A percentile compares a stretch with the other conserved stretches of the same genome.
These are phyloP conservation scores for Monosporascus cannonballus DNA, from an alignment of 2,329 filamentous ascomycete genomes.

Conservation along the genomic window DNA sequence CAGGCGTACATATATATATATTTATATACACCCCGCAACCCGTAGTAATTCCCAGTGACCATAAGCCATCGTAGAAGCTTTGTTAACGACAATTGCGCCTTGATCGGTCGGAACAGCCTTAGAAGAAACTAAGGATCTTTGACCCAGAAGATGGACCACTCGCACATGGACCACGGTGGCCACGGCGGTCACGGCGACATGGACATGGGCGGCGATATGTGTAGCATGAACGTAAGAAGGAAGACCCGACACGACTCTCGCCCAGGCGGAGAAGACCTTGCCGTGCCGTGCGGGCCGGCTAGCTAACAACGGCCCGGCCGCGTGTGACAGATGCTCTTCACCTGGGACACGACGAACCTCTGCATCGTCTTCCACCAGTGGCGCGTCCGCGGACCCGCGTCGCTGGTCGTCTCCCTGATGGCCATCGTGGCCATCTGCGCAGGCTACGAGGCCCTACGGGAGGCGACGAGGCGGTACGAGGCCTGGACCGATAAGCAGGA, in stretches of 20 bases:
- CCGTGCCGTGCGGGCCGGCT: slow-evolving; percentile 5
- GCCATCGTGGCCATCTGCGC: slow-evolving; percentile 77
- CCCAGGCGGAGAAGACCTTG: slow-evolving; percentile 1
- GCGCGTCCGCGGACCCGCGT: slow-evolving; percentile 70
- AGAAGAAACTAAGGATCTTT: too few relatives aligned
- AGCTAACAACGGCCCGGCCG: slow-evolving; percentile 3
- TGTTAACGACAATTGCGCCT: too few relatives aligned
- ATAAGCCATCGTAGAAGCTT: too few relatives aligned
- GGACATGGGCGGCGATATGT: slow-evolving; percentile 57
- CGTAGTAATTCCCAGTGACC: too few relatives aligned
- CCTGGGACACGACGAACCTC: slow-evolving; percentile 87
- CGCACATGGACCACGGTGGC: slow-evolving; percentile 39
- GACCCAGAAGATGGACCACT: slow-evolving; percentile 29
- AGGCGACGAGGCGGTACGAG: slow-evolving; percentile 73
- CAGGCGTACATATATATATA: too few relatives aligned
- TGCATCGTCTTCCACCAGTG: slow-evolving; percentile 94
- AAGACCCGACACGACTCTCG: neutral
- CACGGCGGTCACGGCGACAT: slow-evolving; percentile 51
- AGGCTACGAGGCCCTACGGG: slow-evolving; percentile 88
- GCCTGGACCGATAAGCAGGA: slow-evolving; percentile 40
- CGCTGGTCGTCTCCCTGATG: slow-evolving; percentile 75
- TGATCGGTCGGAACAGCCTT: too few relatives aligned
- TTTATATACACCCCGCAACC: too few relatives aligned
- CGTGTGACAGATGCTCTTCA: slow-evolving; percentile 81
- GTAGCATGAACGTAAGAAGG: slow-evolving; percentile 83